These are phyloP conservation scores for Cadophora luteo-olivacea DNA, from an alignment of 2,329 filamentous ascomycete species.

Conservation along the genomic window DNA sequence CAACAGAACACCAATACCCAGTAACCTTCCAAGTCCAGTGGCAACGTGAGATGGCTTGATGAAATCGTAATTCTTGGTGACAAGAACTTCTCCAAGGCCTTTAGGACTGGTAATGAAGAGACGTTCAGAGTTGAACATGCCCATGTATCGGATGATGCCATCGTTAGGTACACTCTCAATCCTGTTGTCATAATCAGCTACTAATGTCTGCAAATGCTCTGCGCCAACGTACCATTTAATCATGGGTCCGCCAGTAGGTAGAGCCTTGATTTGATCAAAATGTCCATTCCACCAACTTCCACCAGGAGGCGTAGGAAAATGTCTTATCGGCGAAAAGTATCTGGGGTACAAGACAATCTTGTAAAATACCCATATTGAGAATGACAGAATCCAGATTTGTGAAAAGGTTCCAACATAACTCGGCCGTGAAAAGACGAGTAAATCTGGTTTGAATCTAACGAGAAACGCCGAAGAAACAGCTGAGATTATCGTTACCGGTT, in stretches of 20 bases:
- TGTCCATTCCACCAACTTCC: conserved; percentile 55
- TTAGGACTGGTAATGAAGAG: conserved; percentile 67
- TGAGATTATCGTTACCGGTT: conserved; percentile 35
- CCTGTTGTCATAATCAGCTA: conserved; percentile 48
- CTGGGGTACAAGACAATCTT: conserved; percentile 60
- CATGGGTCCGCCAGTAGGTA: conserved; percentile 49
- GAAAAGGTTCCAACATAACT: conserved; percentile 48
- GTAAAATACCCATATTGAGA: conserved; percentile 48
- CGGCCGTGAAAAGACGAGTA: conserved; percentile 37
- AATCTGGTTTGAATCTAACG: conserved; percentile 34
- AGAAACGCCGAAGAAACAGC: conserved; percentile 35
- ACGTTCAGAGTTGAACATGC: conserved; percentile 66
- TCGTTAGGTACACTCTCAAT: conserved; percentile 67
- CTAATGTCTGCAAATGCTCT: not conserved
- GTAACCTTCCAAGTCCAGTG: conserved; percentile 63
- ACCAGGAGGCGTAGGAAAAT: conserved; percentile 58
- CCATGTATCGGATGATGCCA: conserved; percentile 71
- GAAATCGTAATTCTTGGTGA: conserved; percentile 74
- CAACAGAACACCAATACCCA: conserved; percentile 76
- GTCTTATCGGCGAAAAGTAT: conserved; percentile 62
- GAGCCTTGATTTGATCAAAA: conserved; percentile 45
- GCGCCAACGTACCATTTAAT: conserved; percentile 44
- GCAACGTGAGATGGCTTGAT: conserved; percentile 64
- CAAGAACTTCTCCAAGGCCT: conserved; percentile 72
- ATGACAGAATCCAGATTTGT: conserved; percentile 48